Percentiles rank a stretch among this genome's conserved stretches.
Conservation (phyloP, 129 eudicot species). For the Artemisia annua region DNA sequence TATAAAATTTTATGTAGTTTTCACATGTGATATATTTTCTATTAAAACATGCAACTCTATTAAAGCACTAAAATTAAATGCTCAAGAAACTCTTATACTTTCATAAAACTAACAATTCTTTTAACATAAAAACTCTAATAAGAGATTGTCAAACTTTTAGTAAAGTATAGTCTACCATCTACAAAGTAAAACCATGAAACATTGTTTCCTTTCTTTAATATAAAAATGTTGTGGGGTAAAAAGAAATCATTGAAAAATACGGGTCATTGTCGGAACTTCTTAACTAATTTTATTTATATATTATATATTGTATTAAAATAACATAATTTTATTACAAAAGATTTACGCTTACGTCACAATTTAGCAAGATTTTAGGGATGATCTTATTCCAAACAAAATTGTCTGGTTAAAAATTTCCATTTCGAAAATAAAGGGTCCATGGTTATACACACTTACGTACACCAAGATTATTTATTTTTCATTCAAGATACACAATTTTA, state of each 20-base stretch:
- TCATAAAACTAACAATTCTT: background rate
- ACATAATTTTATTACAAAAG: background rate
- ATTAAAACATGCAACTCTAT: too few relatives aligned
- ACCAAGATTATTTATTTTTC: too few relatives aligned
- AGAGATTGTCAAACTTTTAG: slow-evolving; percentile 6
- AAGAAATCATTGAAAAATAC: slow-evolving; percentile 21
- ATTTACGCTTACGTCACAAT: background rate
- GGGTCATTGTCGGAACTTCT: slow-evolving; percentile 24
- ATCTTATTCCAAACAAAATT: slow-evolving; percentile 14
- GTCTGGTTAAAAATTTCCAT: slow-evolving; percentile 7
- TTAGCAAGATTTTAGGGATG: slow-evolving; percentile 26
- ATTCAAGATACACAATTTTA: too few relatives aligned
- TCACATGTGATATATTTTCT: too few relatives aligned
- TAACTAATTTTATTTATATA: background rate
- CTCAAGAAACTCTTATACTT: background rate
- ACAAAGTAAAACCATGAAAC: slow-evolving; percentile 12
- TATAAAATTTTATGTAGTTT: too few relatives aligned
- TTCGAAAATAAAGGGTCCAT: background rate
- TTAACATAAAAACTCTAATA: background rate
- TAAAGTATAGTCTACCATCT: too few relatives aligned
- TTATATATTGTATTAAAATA: background rate
- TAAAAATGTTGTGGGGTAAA: background rate
- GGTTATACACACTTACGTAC: too few relatives aligned
- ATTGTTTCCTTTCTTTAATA: background rate
- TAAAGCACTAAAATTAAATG: background rate